phyloP scores from a whole-genome alignment of 208 protist genomes.

The Trypanosomatidae sp. region DNA sequence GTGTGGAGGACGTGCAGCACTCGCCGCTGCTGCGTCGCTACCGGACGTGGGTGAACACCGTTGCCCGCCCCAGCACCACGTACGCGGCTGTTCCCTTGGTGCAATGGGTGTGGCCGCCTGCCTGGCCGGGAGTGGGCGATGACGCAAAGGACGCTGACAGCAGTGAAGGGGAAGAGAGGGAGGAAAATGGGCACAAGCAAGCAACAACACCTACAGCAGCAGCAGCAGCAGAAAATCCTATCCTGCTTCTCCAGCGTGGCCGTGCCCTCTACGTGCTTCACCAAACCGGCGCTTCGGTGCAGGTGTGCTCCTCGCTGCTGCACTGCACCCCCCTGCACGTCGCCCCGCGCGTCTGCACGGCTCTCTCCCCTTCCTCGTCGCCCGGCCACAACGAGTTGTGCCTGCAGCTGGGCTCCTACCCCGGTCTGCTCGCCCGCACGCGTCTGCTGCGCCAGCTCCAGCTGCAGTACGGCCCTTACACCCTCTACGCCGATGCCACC shows the following conservation, averaged over 20 bases:
- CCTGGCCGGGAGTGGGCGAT: slow-evolving; percentile 6
- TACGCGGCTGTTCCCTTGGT: slow-evolving; percentile 27
- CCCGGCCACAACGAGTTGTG: neutral
- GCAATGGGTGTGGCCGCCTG: slow-evolving; percentile 30
- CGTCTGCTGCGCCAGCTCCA: slow-evolving; percentile 20
- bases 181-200: no score
- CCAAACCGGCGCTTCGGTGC: slow-evolving; percentile 29
- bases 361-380: no score
- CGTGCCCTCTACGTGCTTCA: slow-evolving; percentile 32
- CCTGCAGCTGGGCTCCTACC: slow-evolving; percentile 25
- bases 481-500: neutral
- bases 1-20: neutral
- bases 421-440: slow-evolving; percentile 6
- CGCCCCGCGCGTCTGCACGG: neutral
- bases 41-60: slow-evolving; percentile 19
- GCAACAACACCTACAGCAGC: slow-evolving; percentile 1
- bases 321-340: slow-evolving; percentile 19
- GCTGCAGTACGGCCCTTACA: slow-evolving; percentile 22
- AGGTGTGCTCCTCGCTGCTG: slow-evolving; percentile 32
- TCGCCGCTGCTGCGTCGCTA: slow-evolving; percentile 14
- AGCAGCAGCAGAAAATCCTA: slow-evolving; percentile 14
- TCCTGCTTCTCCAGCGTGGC: slow-evolving; percentile 38
- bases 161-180: neutral
- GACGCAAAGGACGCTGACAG: no score
- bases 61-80: slow-evolving; percentile 6